Conservation (phyloP, 345 rosid genomes). For the Carallia pectinifolia region DNA sequence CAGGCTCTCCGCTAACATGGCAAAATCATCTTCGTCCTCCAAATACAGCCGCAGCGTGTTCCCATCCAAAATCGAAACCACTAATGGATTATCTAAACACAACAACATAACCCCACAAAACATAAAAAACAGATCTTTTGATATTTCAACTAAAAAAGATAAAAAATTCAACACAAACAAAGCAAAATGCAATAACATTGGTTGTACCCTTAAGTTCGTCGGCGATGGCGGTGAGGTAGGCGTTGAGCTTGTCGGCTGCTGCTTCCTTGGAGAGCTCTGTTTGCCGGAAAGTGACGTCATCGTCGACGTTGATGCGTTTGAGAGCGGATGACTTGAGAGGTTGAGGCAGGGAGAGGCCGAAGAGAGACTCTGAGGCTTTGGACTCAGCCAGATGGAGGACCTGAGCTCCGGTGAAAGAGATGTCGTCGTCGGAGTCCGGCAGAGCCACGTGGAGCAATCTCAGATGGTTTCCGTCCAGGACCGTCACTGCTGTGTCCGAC, state of each 20-base stretch:
- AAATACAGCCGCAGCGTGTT: conserved; percentile 48
- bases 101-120: conserved; percentile 9
- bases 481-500: conserved; percentile 57
- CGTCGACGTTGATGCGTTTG: conserved; percentile 32
- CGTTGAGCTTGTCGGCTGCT: conserved; percentile 39
- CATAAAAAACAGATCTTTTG: not conserved
- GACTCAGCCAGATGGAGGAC: conserved; percentile 62
- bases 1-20: conserved; percentile 85
- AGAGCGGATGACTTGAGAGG: conserved; percentile 52
- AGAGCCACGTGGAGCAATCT: conserved; percentile 45
- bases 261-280: conserved; percentile 34
- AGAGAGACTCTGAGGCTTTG: conserved; percentile 47
- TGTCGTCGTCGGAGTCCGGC: conserved; percentile 30
- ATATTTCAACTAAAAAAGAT: too few species aligned
- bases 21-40: conserved; percentile 95
- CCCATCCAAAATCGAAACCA: conserved; percentile 67
- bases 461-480: conserved; percentile 64
- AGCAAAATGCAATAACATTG: too few species aligned
- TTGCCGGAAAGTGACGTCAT: conserved; percentile 38
- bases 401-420: conserved; percentile 49
- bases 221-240: conserved; percentile 56
- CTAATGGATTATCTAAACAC: conserved; percentile 58
- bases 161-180: too few species aligned
- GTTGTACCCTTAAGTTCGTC: conserved; percentile 59
- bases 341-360: conserved; percentile 60